Conservation (phyloP, 352 stramenopile species). For the Thalassiosira hispida region DNA sequence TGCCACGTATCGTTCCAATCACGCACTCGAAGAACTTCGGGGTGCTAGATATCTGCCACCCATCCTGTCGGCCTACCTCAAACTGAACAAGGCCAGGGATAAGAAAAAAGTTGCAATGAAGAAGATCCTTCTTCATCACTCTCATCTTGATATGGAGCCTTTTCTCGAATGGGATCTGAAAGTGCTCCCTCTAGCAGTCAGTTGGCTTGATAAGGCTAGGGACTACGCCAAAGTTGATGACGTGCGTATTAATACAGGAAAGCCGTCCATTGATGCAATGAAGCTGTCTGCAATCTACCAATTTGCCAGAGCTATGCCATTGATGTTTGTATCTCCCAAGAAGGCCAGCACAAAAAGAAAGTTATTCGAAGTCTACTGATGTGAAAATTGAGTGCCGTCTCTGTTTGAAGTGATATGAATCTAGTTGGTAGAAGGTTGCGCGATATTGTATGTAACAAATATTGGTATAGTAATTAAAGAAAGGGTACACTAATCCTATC, state of each 20-base stretch:
- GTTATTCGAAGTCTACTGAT: too few species aligned
- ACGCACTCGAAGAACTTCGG: not conserved
- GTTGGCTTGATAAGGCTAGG: not conserved
- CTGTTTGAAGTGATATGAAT: too few species aligned
- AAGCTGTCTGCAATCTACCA: not conserved
- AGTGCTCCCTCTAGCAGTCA: not conserved
- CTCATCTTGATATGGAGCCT: not conserved
- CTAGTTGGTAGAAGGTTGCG: too few species aligned
- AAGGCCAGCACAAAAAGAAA: not conserved
- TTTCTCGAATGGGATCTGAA: not conserved
- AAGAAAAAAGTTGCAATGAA: slow-evolving; percentile 6
- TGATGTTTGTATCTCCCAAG: not conserved
- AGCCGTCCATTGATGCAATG: not conserved
- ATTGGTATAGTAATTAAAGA: too few species aligned
- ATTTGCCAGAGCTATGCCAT: not conserved
- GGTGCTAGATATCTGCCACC: not conserved
- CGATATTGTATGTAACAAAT: too few species aligned
- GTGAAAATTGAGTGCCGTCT: too few species aligned
- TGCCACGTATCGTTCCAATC: slow-evolving; percentile 1
- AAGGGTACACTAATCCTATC: too few species aligned
- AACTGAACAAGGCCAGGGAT: not conserved
- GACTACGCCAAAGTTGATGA: not conserved
- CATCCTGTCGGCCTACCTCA: not conserved
- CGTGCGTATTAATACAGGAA: not conserved
- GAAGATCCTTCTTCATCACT: slow-evolving; percentile 1